A percentile compares a stretch with the other conserved stretches of the same genome.
Evolutionary conservation across 1,284 basidiomycete species (phyloP).

Genomic region (Malassezia psittaci): DNA sequence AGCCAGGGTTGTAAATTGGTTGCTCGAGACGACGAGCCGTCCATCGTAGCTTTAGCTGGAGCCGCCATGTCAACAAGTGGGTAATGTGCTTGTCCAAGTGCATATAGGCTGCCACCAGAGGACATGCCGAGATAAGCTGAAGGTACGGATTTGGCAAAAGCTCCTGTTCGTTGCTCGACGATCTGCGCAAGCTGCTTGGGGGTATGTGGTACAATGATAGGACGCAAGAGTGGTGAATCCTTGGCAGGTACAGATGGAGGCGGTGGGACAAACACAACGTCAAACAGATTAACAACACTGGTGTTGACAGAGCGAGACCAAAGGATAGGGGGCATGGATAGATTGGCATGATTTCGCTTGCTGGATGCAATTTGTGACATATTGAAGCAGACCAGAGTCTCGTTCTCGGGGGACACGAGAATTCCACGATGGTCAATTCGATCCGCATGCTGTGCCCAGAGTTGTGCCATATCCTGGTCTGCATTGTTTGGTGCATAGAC

Average conservation of each 20-base stretch:
- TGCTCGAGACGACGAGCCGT: background rate
- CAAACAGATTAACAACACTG: constrained; percentile 10
- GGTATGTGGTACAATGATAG: constrained; percentile 11
- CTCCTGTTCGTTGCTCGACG: background rate
- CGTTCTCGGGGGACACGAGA: constrained; percentile 39
- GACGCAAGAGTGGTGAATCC: constrained; percentile 10
- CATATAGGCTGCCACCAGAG: constrained; percentile 29
- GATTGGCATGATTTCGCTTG: background rate
- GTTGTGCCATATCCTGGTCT: constrained; percentile 33
- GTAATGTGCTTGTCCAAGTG: constrained; percentile 30
- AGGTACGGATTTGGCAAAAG: background rate
- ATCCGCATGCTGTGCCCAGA: constrained; percentile 31
- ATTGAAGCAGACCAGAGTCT: constrained; percentile 38
- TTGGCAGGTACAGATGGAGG: background rate
- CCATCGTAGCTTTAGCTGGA: constrained; percentile 10
- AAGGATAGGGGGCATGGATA: constrained; percentile 8
- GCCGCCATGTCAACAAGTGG: constrained; percentile 31
- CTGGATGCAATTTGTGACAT: constrained; percentile 17
- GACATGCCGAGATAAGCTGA: constrained; percentile 35
- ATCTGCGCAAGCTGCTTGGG: background rate
- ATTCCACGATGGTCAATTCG: constrained; percentile 27
- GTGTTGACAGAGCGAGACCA: constrained; percentile 2
- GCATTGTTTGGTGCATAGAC: constrained; percentile 42
- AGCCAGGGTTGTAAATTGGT: constrained; percentile 1
- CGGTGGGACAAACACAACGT: constrained; percentile 16